Percentiles rank a stretch among this genome's conserved stretches.
These are phyloP conservation scores for Fusarium proliferatum DNA, from an alignment of 2,329 filamentous ascomycete genomes.

Conservation along the genomic window DNA sequence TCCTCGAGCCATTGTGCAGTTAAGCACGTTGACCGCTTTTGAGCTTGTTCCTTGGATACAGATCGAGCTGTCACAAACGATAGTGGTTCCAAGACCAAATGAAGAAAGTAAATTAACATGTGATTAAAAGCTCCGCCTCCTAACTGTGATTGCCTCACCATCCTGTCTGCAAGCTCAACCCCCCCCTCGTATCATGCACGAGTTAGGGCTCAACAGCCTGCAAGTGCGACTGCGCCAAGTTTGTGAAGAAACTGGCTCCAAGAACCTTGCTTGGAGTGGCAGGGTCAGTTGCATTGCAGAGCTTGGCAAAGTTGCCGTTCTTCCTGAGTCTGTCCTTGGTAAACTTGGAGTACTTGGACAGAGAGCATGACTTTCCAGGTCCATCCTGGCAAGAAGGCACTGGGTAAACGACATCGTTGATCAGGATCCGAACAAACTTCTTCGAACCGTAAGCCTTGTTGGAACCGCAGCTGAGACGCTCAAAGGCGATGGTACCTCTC, in stretches of 20 bases:
- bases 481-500: conserved; percentile 73
- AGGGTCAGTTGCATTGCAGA: conserved; percentile 59
- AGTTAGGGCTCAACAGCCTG: conserved; percentile 9
- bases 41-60: background rate
- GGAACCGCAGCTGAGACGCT: conserved; percentile 65
- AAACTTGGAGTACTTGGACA: conserved; percentile 58
- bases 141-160: background rate
- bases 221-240: conserved; percentile 55
- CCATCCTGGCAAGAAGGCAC: conserved; percentile 65
- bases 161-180: background rate
- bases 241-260: conserved; percentile 62
- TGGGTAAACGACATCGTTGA: conserved; percentile 72
- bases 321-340: conserved; percentile 43
- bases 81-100: background rate
- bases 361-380: conserved; percentile 64
- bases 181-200: too few species aligned
- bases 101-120: background rate
- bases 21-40: background rate
- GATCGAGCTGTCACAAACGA: background rate
- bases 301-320: conserved; percentile 61
- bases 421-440: conserved; percentile 65
- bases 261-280: conserved; percentile 54
- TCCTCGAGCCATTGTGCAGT: background rate
- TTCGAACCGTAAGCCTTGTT: conserved; percentile 46
- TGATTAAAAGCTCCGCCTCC: background rate